Evolutionary conservation across 495 filamentous ascomycete genomes (phyloP).

Genomic region (Aspergillus funiculosus): DNA sequence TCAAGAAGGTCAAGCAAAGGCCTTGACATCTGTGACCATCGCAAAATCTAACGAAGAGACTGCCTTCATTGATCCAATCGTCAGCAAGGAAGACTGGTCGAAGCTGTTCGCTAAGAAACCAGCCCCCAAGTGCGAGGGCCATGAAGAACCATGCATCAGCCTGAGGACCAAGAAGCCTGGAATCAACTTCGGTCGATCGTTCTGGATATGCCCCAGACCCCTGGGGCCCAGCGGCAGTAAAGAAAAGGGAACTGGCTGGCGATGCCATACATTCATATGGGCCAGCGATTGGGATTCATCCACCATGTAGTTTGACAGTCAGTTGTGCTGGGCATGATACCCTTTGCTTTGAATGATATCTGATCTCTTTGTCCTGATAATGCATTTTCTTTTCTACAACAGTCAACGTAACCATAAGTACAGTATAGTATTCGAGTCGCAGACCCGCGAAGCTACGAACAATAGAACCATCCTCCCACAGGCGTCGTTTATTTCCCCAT

Average conservation of each 20-base stretch:
- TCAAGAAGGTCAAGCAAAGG: neutral
- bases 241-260: constrained; percentile 75
- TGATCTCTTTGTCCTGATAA: no score
- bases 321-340: neutral
- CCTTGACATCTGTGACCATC: neutral
- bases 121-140: constrained; percentile 71
- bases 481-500: constrained; percentile 38
- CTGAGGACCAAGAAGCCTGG: constrained; percentile 81
- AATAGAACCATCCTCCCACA: constrained; percentile 40
- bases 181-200: constrained; percentile 72
- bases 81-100: constrained; percentile 76
- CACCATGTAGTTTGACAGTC: neutral
- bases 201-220: constrained; percentile 81
- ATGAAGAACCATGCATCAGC: constrained; percentile 78
- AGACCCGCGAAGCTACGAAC: constrained; percentile 29
- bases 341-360: neutral
- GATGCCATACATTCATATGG: constrained; percentile 87
- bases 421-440: no score
- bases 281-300: constrained; percentile 68
- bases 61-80: constrained; percentile 59
- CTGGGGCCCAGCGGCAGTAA: constrained; percentile 78
- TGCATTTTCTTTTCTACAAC: no score
- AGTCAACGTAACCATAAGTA: no score
- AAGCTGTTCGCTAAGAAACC: constrained; percentile 73
- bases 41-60: constrained; percentile 18